phyloP scores from a whole-genome alignment of 164 flowering plant genomes.

The Buxus sempervirens region DNA sequence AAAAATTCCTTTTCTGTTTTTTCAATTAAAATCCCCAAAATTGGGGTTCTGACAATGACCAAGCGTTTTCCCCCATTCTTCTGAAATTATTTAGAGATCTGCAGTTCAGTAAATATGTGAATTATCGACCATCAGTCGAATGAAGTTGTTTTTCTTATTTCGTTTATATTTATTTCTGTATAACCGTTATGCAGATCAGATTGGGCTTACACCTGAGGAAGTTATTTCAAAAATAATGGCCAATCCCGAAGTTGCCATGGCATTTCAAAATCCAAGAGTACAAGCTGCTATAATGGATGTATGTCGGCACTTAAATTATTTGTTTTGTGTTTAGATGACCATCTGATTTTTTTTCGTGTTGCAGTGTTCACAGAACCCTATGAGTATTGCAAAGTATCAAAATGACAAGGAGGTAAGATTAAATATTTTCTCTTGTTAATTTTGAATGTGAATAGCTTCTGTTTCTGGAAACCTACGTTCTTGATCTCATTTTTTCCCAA shows the following conservation, averaged over 20 bases:
- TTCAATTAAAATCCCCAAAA: too few species aligned
- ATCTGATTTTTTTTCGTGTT: conserved; percentile 21
- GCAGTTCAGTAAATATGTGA: too few species aligned
- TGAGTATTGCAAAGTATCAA: conserved; percentile 83
- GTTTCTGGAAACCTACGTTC: neutral
- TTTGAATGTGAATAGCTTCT: neutral
- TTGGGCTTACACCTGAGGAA: conserved; percentile 95
- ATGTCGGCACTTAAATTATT: conserved; percentile 22
- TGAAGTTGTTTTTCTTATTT: neutral
- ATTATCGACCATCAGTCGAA: neutral
- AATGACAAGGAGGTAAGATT: conserved; percentile 87
- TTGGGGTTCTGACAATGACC: too few species aligned
- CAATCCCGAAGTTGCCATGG: conserved; percentile 94
- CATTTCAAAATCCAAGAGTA: conserved; percentile 95
- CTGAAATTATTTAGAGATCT: too few species aligned
- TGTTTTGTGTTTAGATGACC: neutral
- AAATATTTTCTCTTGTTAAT: neutral
- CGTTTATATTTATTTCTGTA: neutral
- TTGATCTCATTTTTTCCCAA: neutral
- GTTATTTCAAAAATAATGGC: conserved; percentile 92
- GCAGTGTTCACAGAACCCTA: conserved; percentile 94
- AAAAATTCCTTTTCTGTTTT: too few species aligned
- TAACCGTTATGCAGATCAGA: conserved; percentile 58
- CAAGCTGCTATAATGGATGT: conserved; percentile 99
- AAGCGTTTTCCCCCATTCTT: too few species aligned